Base-by-base conservation (phyloP, 352 stramenopile genomes). In the Pythium aphanidermatum region DNA sequence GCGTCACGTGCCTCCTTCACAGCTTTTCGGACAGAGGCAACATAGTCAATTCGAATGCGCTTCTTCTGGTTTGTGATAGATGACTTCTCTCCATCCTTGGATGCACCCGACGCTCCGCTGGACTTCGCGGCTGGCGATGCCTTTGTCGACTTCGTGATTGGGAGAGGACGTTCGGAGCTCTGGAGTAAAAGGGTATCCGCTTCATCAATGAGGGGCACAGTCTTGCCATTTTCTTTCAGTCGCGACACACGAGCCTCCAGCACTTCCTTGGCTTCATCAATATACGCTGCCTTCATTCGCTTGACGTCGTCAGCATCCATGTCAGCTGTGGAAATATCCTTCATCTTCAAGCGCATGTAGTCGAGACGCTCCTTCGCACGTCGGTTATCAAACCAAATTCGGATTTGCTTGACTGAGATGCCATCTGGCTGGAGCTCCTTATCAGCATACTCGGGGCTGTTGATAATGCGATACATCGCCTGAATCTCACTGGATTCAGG, bases 291-390 rank as follows among this genome's bases (percentile, higher is more conserved):
- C 56, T 91, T 91, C 75, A 93, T 90, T 45, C 81, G 79, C 60
- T 93, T 93, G 23, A 93, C 70, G 49, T 72, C 83, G 20, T 93
- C 81, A 1, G 68, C 72, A 43, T 93, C 81, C 72, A 93, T 86
- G 19, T 86, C 74, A 4, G 78, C 71, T 8, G 76, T 91, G 24
- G 80, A 88, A 43, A 91, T 82, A 24, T 91, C 74, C 50, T 93
- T 93, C 81, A 93, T 93, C 63, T 93, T 91, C 30, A 93, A 39
- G 26, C 81, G 78, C 81, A 93, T 93, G 61, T 93, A 93, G 46
- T 93, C 81, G 12, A 93, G 51, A 3, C 78, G 74, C 40, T 93
- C 81, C 39, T 93, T 93, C 2, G 81, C 81, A 14, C 81, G 75
- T 2, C 81, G 74, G 46, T 93, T 93, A 48, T 93, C 81, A 56